phyloP scores from a whole-genome alignment of 495 filamentous ascomycete genomes.

The Geopyxis carbonaria region DNA sequence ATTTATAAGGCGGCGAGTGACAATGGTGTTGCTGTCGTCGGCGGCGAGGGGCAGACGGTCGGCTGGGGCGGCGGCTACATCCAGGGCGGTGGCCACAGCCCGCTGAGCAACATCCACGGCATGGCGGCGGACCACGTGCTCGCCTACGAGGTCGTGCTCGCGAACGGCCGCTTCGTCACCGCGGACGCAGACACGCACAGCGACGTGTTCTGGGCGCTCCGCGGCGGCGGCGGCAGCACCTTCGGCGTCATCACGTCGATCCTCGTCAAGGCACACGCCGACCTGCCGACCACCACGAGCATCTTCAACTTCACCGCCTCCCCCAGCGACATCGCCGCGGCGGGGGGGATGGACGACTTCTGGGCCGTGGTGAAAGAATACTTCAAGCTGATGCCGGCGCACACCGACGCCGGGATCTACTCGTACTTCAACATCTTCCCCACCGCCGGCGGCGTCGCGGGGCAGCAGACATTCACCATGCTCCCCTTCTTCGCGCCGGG shows the following conservation, averaged over 20 bases:
- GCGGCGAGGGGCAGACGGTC: constrained; percentile 33
- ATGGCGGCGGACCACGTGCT: constrained; percentile 39
- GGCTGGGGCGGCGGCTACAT: constrained; percentile 34
- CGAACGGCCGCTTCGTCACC: constrained; percentile 36
- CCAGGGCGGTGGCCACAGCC: constrained; percentile 45
- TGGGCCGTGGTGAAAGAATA: constrained; percentile 35
- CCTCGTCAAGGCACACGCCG: constrained; percentile 31
- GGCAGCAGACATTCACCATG: constrained; percentile 23
- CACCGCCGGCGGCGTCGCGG: background rate
- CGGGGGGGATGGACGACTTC: constrained; percentile 30
- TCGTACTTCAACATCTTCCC: constrained; percentile 33
- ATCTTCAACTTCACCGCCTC: constrained; percentile 30
- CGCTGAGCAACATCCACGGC: constrained; percentile 36
- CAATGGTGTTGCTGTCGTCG: constrained; percentile 35
- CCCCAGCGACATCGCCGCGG: constrained; percentile 11
- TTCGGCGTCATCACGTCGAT: constrained; percentile 38
- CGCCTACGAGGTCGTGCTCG: constrained; percentile 40
- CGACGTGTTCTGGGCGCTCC: constrained; percentile 51
- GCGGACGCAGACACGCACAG: constrained; percentile 34
- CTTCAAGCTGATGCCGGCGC: constrained; percentile 31
- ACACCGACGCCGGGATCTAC: constrained; percentile 37
- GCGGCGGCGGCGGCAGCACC: constrained; percentile 40
- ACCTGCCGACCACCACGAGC: constrained; percentile 28
- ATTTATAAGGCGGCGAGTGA: constrained; percentile 33
- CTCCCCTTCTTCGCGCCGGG: constrained; percentile 29